A percentile compares a stretch with the other conserved stretches of the same genome.
Evolutionary conservation across 176 grass and related monocot species (phyloP).

Genomic region (Triticum urartu): DNA sequence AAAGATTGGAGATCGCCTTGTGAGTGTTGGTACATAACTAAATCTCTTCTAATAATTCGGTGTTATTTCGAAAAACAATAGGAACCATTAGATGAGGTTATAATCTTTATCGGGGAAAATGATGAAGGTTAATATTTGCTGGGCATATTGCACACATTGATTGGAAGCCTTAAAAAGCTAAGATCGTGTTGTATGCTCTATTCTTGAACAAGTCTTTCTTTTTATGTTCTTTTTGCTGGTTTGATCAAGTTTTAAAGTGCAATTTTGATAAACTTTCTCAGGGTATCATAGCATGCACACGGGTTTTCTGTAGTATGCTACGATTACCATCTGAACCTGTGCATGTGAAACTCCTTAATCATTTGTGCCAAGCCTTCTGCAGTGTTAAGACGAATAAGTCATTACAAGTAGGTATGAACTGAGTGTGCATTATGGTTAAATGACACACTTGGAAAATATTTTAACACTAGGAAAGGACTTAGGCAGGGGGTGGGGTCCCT

Average conservation of each 20-base stretch:
- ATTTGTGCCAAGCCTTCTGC: background rate
- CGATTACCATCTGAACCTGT: background rate
- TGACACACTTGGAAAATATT: background rate
- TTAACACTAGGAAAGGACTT: background rate
- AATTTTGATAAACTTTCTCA: background rate
- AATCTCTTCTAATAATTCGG: background rate
- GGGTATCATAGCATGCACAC: too few relatives aligned
- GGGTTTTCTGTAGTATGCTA: background rate
- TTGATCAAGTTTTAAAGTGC: background rate
- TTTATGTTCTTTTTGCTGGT: background rate
- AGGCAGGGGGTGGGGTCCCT: background rate
- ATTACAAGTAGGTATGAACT: too few relatives aligned
- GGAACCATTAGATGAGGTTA: background rate
- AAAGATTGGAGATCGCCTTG: background rate
- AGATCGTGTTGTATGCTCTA: background rate
- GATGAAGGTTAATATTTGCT: background rate
- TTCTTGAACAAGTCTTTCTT: background rate
- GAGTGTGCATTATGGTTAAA: too few relatives aligned
- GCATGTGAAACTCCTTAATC: background rate
- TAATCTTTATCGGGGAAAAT: too few relatives aligned
- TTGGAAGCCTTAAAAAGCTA: background rate
- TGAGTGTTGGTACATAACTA: background rate
- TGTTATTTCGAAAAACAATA: background rate
- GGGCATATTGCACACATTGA: background rate
- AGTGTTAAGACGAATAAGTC: too few relatives aligned